Evolutionary conservation across 148 eudicot species (phyloP).

Genomic region (Rhododendron griersonianum): DNA sequence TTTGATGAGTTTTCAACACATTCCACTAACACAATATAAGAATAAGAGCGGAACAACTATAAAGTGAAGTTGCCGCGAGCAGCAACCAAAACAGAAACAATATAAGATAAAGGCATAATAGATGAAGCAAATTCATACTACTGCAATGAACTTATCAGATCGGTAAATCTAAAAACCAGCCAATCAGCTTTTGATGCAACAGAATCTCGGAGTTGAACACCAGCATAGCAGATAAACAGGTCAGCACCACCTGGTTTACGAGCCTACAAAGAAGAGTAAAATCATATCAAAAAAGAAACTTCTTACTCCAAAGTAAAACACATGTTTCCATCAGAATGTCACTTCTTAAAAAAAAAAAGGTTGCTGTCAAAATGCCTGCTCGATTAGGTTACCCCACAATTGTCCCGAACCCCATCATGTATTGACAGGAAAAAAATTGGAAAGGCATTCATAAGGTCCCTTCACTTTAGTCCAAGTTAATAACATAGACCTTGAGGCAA

Average conservation of each 20-base stretch:
- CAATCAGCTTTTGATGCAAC: conserved; percentile 93
- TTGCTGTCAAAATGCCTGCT: neutral
- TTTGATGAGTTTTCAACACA: neutral
- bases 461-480: neutral
- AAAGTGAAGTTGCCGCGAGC: neutral
- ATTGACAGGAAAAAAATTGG: neutral
- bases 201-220: conserved; percentile 74
- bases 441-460: neutral
- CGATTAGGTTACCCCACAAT: neutral
- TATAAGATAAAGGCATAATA: neutral
- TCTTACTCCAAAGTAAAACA: neutral
- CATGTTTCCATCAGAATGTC: neutral
- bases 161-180: conserved; percentile 71
- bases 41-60: neutral
- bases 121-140: conserved; percentile 21
- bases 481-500: neutral
- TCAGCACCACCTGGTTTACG: conserved; percentile 93
- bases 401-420: neutral
- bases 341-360: neutral
- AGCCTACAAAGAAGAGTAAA: conserved; percentile 40
- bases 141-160: conserved; percentile 63
- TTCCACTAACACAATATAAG: neutral
- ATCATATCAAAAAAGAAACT: neutral
- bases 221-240: conserved; percentile 86
- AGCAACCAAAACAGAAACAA: neutral